phyloP scores from a whole-genome alignment of 192 early-diverging fungal genomes.

The Paraglomus brasilianum region DNA sequence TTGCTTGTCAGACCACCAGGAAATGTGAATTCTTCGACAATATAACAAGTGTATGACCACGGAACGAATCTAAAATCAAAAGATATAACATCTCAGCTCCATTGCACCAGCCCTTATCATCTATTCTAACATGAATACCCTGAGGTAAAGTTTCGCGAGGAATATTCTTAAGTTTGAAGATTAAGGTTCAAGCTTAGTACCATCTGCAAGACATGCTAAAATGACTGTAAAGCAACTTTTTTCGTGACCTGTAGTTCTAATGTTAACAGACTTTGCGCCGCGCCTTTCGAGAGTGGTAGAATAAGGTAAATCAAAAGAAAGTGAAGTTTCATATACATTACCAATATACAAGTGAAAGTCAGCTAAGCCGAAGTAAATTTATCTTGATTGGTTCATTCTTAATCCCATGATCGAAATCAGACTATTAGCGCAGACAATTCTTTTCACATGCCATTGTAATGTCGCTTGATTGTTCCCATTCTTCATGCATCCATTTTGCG shows the following conservation, averaged over 20 bases:
- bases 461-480: too few species aligned
- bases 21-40: background rate
- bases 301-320: background rate
- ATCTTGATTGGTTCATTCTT: too few species aligned
- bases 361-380: too few species aligned
- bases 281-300: background rate
- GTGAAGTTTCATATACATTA: conserved; percentile 9
- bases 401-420: too few species aligned
- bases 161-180: conserved; percentile 4
- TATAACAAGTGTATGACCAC: background rate
- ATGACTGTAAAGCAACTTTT: conserved; percentile 1
- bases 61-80: background rate
- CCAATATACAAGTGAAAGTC: too few species aligned
- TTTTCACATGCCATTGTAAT: too few species aligned
- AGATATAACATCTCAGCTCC: conserved; percentile 4
- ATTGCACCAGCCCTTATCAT: background rate
- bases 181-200: too few species aligned
- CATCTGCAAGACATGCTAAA: background rate
- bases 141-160: background rate
- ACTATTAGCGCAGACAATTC: too few species aligned
- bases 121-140: background rate
- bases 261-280: background rate
- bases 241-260: conserved; percentile 13
- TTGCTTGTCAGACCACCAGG: background rate
- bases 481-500: too few species aligned